Evolutionary conservation across 108 stramenopile genomes (phyloP).

Genomic region (Cyclotella kingstonii): DNA sequence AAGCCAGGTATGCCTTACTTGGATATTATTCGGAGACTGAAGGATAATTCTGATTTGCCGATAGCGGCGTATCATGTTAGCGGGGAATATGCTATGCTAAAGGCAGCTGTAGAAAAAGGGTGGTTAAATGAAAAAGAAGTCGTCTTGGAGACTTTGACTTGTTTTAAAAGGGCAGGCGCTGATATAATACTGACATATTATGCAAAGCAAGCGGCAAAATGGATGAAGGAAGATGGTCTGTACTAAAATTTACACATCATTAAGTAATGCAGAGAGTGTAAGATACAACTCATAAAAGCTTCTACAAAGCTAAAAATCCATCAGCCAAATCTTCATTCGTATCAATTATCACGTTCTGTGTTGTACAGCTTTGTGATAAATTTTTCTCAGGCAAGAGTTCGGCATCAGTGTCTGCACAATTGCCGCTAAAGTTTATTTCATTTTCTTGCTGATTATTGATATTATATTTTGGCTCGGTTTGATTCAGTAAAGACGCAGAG

Average conservation of each 20-base stretch:
- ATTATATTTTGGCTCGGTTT: not conserved
- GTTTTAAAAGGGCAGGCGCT: slow-evolving; percentile 98
- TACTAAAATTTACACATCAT: too few relatives aligned
- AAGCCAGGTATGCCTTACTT: slow-evolving; percentile 99
- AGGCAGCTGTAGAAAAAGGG: slow-evolving; percentile 95
- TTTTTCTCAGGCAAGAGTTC: too few relatives aligned
- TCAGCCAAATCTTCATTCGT: not conserved
- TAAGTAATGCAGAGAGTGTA: not conserved
- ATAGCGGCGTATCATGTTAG: slow-evolving; percentile 99
- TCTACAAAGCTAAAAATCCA: not conserved
- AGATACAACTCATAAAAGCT: not conserved
- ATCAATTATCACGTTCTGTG: too few relatives aligned
- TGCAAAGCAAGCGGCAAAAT: slow-evolving; percentile 96
- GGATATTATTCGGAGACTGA: slow-evolving; percentile 95
- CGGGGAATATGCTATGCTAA: slow-evolving; percentile 99
- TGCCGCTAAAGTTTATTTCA: not conserved
- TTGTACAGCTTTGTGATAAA: not conserved
- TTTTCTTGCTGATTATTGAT: not conserved
- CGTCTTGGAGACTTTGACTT: slow-evolving; percentile 94
- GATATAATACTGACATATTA: slow-evolving; percentile 98
- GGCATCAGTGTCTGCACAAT: too few relatives aligned
- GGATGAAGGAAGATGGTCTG: slow-evolving; percentile 85
- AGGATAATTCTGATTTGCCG: slow-evolving; percentile 83
- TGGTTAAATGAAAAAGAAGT: slow-evolving; percentile 95
- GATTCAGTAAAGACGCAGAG: slow-evolving; percentile 23